phyloP scores from a whole-genome alignment of 352 stramenopile species.

The Phytopythium delawarense region DNA sequence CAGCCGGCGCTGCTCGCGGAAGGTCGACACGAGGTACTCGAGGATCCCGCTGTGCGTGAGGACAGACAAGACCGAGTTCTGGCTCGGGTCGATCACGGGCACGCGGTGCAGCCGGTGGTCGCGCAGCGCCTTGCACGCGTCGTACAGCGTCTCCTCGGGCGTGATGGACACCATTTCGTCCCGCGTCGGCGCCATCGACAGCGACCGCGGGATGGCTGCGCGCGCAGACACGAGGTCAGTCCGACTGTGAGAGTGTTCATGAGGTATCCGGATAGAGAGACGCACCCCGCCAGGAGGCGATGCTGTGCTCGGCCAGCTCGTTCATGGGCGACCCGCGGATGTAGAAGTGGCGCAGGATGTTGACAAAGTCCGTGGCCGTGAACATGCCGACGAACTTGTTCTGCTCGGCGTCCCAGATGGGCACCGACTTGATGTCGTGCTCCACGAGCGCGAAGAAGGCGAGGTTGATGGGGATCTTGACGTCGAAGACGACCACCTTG shows the following conservation, averaged over 20 bases:
- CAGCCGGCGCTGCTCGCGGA: constrained; percentile 94
- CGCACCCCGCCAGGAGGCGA: constrained; percentile 78
- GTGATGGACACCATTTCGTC: constrained; percentile 80
- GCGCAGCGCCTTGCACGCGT: constrained; percentile 88
- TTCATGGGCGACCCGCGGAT: constrained; percentile 89
- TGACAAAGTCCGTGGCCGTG: constrained; percentile 98
- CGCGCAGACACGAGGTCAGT: background rate
- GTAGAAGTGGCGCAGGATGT: constrained; percentile 95
- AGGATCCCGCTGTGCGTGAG: constrained; percentile 93
- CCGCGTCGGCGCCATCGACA: constrained; percentile 58
- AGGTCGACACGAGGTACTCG: constrained; percentile 95
- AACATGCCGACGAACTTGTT: constrained; percentile 97
- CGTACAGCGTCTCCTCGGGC: constrained; percentile 87
- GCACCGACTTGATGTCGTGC: constrained; percentile 97
- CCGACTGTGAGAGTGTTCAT: background rate
- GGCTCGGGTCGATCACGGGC: constrained; percentile 90
- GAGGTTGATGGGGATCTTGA: constrained; percentile 98
- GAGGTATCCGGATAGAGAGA: background rate
- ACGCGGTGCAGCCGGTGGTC: constrained; percentile 90
- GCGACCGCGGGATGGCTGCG: constrained; percentile 83
- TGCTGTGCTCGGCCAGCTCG: constrained; percentile 81
- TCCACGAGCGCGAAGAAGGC: constrained; percentile 99
- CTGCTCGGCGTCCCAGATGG: constrained; percentile 94
- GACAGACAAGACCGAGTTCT: constrained; percentile 92
- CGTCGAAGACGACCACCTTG: constrained; percentile 98